Evolutionary conservation across 441 rosid species (phyloP).

Genomic region (Croton setiger): DNA sequence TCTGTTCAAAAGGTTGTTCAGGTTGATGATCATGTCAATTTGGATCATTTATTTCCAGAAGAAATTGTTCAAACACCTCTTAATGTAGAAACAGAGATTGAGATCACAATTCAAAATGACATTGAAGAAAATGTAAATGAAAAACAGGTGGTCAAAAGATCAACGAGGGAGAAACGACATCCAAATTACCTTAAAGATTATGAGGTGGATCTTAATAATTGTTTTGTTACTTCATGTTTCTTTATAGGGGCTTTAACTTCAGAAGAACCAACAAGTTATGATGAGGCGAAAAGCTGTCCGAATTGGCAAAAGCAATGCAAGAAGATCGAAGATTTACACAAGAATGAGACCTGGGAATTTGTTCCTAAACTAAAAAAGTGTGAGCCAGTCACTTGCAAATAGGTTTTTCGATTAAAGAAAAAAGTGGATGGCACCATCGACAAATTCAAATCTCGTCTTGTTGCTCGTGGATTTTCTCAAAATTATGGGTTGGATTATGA

Average conservation of each 20-base stretch:
- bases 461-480: no score
- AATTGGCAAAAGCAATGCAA: not conserved
- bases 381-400: not conserved
- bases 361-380: not conserved
- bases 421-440: not conserved
- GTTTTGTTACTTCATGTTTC: not conserved
- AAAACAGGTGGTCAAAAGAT: not conserved
- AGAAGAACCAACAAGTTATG: not conserved
- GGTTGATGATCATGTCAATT: not conserved
- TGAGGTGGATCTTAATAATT: constrained; percentile 11
- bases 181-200: constrained; percentile 4
- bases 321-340: not conserved
- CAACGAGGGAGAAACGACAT: constrained; percentile 1
- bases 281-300: not conserved
- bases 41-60: not conserved
- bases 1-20: not conserved
- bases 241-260: not conserved
- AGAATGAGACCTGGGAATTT: not conserved
- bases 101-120: not conserved
- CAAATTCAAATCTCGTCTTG: no score
- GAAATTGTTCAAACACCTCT: no score
- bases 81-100: no score
- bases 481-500: no score
- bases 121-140: no score
- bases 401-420: not conserved